Percentiles rank a stretch among this genome's conserved stretches.
Evolutionary conservation across 495 filamentous ascomycete genomes (phyloP).

Genomic region (Neurospora sp.): DNA sequence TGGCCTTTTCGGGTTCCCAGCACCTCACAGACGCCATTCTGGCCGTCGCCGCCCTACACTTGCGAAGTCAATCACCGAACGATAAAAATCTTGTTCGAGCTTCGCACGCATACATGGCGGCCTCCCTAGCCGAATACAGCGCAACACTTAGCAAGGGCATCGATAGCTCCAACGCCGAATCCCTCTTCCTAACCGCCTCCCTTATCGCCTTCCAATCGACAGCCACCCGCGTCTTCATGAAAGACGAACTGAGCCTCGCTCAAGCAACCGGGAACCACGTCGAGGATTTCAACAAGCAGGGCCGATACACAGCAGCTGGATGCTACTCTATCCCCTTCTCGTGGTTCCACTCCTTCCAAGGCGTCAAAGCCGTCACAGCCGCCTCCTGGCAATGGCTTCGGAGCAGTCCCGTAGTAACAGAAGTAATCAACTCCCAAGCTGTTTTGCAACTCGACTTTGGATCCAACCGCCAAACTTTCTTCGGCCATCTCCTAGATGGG

Average conservation of each 20-base stretch:
- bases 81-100: constrained; percentile 43
- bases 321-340: constrained; percentile 40
- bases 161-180: constrained; percentile 41
- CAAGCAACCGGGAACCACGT: constrained; percentile 1
- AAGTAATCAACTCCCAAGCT: constrained; percentile 46
- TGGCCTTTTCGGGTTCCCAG: constrained; percentile 41
- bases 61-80: constrained; percentile 37
- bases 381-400: constrained; percentile 44
- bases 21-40: constrained; percentile 46
- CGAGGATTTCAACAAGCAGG: background rate
- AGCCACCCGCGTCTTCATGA: constrained; percentile 41
- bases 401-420: constrained; percentile 36
- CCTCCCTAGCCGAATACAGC: constrained; percentile 44
- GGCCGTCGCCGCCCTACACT: constrained; percentile 46
- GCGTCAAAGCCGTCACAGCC: constrained; percentile 43
- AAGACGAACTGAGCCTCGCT: constrained; percentile 26
- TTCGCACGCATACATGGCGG: constrained; percentile 48
- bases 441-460: constrained; percentile 38
- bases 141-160: constrained; percentile 38
- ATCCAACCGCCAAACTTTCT: constrained; percentile 32
- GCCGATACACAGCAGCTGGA: constrained; percentile 5
- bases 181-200: constrained; percentile 42
- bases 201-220: constrained; percentile 50
- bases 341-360: constrained; percentile 52
- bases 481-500: constrained; percentile 40